phyloP scores from a whole-genome alignment of 164 flowering plant species.

The Warburgia ugandensis region DNA sequence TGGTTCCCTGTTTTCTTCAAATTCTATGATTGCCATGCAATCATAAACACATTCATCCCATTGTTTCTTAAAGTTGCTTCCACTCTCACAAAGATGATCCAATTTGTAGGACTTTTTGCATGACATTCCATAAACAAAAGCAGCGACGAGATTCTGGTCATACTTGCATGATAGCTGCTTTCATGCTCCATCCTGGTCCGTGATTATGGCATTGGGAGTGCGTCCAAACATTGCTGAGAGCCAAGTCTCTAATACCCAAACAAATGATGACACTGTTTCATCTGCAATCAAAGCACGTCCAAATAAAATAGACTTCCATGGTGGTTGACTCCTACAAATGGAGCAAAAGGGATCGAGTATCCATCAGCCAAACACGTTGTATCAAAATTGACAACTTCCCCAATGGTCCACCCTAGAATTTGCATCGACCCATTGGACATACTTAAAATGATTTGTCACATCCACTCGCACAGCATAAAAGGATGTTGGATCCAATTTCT shows the following conservation, averaged over 20 bases:
- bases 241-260: conserved; percentile 83
- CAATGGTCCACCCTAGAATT: conserved; percentile 31
- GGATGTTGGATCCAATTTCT: conserved; percentile 26
- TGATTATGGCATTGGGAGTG: conserved; percentile 68
- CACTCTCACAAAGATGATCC: conserved; percentile 41
- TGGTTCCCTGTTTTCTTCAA: conserved; percentile 8
- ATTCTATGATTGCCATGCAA: conserved; percentile 1
- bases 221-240: conserved; percentile 69
- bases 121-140: conserved; percentile 78
- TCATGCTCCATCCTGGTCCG: conserved; percentile 70
- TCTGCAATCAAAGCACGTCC: conserved; percentile 81
- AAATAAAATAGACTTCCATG: conserved; percentile 51
- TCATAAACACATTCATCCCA: conserved; percentile 51
- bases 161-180: conserved; percentile 60
- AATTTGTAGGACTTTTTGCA: conserved; percentile 70
- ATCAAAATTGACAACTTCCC: conserved; percentile 38
- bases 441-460: conserved; percentile 25
- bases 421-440: conserved; percentile 35
- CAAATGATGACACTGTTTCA: conserved; percentile 67
- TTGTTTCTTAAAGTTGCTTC: conserved; percentile 63
- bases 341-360: conserved; percentile 31
- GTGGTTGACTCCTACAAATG: conserved; percentile 44
- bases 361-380: conserved; percentile 33
- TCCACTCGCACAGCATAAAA: conserved; percentile 34
- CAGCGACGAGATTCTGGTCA: conserved; percentile 72